Conservation (phyloP, 1,284 basidiomycete genomes). For the Puccinia polysora region DNA sequence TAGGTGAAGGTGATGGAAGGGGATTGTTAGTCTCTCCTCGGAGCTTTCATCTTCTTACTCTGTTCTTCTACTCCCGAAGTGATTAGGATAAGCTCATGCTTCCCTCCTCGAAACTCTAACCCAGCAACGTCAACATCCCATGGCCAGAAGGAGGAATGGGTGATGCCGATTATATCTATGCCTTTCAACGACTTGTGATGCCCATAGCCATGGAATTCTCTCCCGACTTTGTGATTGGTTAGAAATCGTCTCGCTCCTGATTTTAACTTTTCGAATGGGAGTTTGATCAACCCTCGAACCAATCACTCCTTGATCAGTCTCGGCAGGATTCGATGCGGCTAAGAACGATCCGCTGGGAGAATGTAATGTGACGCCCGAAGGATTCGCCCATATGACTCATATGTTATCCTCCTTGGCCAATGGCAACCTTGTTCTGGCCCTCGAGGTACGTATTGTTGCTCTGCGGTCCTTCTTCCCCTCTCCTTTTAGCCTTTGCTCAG, state of each 20-base stretch:
- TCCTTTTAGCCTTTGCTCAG: not conserved
- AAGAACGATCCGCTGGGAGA: conserved; percentile 84
- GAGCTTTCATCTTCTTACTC: not conserved
- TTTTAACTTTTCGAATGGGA: not conserved
- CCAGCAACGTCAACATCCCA: conserved; percentile 86
- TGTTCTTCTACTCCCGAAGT: too few relatives aligned
- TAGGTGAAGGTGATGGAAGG: conserved; percentile 73
- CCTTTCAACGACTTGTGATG: conserved; percentile 93
- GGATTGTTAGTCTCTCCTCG: conserved; percentile 65
- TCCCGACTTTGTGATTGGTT: conserved; percentile 80
- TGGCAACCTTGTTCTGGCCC: conserved; percentile 82
- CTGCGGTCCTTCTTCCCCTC: not conserved
- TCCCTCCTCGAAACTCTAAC: not conserved
- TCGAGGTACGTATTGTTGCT: conserved; percentile 65
- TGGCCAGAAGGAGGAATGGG: conserved; percentile 86
- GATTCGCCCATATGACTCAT: conserved; percentile 97
- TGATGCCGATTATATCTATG: conserved; percentile 93
- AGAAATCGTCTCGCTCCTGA: not conserved
- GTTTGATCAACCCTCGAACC: not conserved
- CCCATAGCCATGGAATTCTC: conserved; percentile 94
- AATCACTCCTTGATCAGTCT: conserved; percentile 63
- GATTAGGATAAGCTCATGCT: too few relatives aligned
- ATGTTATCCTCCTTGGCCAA: conserved; percentile 85
- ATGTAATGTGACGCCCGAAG: conserved; percentile 84
- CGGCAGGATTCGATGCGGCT: conserved; percentile 96